These are phyloP conservation scores for Globisporangium polare DNA, from an alignment of 352 stramenopile genomes.

Conservation along the genomic window DNA sequence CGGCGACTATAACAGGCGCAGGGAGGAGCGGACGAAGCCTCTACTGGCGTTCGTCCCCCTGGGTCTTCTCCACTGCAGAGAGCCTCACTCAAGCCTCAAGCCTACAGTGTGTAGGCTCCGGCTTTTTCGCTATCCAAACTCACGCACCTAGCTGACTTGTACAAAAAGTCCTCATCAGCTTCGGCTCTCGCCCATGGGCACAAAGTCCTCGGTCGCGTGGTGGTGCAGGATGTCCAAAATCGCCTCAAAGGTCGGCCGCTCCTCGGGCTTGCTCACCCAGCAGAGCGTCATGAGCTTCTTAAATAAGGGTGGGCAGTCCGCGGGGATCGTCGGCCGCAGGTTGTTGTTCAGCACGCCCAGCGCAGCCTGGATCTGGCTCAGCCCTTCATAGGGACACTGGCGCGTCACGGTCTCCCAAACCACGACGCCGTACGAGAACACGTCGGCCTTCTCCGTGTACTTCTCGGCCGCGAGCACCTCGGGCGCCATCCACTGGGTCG, in stretches of 20 bases:
- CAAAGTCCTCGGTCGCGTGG: slow-evolving; percentile 15
- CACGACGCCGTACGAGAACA: slow-evolving; percentile 87
- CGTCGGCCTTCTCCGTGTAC: slow-evolving; percentile 86
- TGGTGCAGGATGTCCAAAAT: slow-evolving; percentile 72
- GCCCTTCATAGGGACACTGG: slow-evolving; percentile 88
- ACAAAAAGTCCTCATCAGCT: slow-evolving; percentile 4
- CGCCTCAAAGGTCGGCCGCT: slow-evolving; percentile 76
- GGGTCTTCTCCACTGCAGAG: neutral
- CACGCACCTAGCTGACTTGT: neutral
- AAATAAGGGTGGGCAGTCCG: slow-evolving; percentile 70
- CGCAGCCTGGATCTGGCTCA: slow-evolving; percentile 88
- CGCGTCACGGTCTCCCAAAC: slow-evolving; percentile 88
- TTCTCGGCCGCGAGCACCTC: slow-evolving; percentile 81
- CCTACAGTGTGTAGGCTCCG: too few species aligned
- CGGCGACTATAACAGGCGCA: neutral
- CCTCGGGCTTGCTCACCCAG: slow-evolving; percentile 69
- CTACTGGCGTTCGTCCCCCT: neutral
- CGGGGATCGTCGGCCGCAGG: slow-evolving; percentile 73
- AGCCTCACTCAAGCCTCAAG: neutral
- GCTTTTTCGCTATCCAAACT: neutral
- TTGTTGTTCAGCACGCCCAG: slow-evolving; percentile 88
- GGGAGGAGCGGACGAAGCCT: neutral
- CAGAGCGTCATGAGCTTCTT: slow-evolving; percentile 85
- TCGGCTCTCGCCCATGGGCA: slow-evolving; percentile 13
- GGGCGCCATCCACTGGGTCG: slow-evolving; percentile 85